Evolutionary conservation across 73 alveolate genomes (phyloP), one percentile per base, ranked within the genome.

Genomic region (Blepharisma stoltei): DNA sequence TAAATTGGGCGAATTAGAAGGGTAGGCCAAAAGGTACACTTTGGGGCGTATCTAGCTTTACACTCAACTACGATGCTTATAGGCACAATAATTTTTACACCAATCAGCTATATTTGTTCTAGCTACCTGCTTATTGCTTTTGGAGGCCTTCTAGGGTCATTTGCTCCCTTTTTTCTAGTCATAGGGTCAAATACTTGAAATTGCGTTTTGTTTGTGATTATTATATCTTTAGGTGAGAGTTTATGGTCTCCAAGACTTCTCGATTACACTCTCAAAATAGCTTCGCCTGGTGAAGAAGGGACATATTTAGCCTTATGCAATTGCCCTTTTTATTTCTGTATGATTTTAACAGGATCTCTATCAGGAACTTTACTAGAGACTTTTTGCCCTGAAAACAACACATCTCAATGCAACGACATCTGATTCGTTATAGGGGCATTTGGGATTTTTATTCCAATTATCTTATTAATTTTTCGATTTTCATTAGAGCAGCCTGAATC

Each of bases 161-260:
- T 41, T 25, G 67, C 45, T 11, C 21, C 71, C 11, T n/a, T 69
- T 14, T 9, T 20, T 8, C 70, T 69, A n/a, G 9, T 32, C n/a
- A n/a, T 32, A 7, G 70, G 11, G 21, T 7, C 25, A 32, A 32
- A 14, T 45, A 14, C 9, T 20, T 11, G 14, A 7, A 37, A 21
- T n/a, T 32, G 9, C 20, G 37, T 41, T 14, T 14, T 69, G 4
- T 32, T 69, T n/a, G 37, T 69, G 0, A 11, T 45, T 32, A 14
- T 69, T 69, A 14, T 69, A 9, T 69, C 79, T 25, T n/a, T 38
- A n/a, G 79, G 79, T 7, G 79, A 69, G 37, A 9, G 68, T n/a
- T 14, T 69, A 7, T 69, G 70, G 67, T n/a, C 32, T 7, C 79
- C 79, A 1, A 20, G 79, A 2, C 71, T 69, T 38, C 11, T 41